phyloP scores from a whole-genome alignment of 2,329 filamentous ascomycete species.

The Juglanconis oblonga region DNA sequence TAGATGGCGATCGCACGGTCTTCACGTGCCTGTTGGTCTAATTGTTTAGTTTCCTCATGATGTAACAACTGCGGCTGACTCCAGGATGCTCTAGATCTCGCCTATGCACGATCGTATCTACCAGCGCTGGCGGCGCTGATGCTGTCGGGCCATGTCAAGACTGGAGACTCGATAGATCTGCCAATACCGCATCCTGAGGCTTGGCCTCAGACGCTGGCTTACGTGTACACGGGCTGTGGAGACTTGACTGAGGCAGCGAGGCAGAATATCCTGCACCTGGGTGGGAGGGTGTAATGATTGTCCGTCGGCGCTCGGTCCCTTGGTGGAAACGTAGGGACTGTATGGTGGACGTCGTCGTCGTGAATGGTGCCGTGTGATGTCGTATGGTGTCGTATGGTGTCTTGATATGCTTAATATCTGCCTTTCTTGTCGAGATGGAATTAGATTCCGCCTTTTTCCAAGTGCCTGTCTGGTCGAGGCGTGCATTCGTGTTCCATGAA shows the following conservation, averaged over 20 bases:
- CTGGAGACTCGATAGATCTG: constrained; percentile 54
- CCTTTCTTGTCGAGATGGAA: too few relatives aligned
- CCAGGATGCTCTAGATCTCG: constrained; percentile 37
- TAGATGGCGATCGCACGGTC: not conserved
- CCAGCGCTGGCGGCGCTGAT: constrained; percentile 55
- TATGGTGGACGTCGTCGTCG: not conserved
- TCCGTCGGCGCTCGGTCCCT: not conserved
- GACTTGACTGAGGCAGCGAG: constrained; percentile 43
- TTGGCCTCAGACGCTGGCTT: constrained; percentile 54
- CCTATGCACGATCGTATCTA: constrained; percentile 45
- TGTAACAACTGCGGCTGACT: not conserved
- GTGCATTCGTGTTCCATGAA: too few relatives aligned
- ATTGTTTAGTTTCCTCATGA: too few relatives aligned
- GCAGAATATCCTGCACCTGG: constrained; percentile 54
- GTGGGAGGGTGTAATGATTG: constrained; percentile 40
- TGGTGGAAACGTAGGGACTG: not conserved
- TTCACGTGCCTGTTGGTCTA: not conserved
- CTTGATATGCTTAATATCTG: too few relatives aligned
- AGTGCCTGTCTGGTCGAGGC: too few relatives aligned
- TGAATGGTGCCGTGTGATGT: too few relatives aligned
- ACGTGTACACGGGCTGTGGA: constrained; percentile 52
- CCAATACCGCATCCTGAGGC: constrained; percentile 54
- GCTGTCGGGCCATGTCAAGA: constrained; percentile 48
- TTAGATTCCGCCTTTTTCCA: too few relatives aligned
- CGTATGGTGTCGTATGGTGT: too few relatives aligned